Base-by-base conservation (phyloP, 2,329 filamentous ascomycete genomes). In the Aureobasidium sp. region DNA sequence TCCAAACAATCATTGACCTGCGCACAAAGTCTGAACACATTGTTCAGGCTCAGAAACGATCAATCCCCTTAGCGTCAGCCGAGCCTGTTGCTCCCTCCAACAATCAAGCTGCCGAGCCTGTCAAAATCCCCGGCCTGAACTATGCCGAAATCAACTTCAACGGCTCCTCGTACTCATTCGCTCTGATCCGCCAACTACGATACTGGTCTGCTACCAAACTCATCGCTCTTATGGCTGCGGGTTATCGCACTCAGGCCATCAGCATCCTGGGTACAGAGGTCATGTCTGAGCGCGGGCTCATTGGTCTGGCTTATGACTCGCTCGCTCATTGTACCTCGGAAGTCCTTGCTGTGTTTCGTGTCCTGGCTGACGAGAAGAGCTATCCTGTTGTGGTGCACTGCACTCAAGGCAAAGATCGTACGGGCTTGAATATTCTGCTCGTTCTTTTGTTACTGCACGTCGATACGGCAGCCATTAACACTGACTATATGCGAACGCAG, bases 321-420 rank as follows among this genome's bases (percentile, higher is more conserved):
- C 74, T 96, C 4, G 84, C 89, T 66, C 80, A 85, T 61, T 90
- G 87, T 58, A 83, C 81, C 0, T 72, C 75, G 0, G 87, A 90
- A 69, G 81, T 91, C 20, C 79, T 78, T 55, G 55, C 79, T 68
- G 75, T 82, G 31, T 81, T 86, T 41, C 74, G 76, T 8, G 72
- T 82, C 7, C 73, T 84, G 27, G 74, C 79, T 11, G 71, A 79
- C 1, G 71, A 77, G 2, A 67, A 72, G 0, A 79, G 79, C 17
- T 84, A 86, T 65, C 90, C 91, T 0, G 74, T 86, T 0, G 71
- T 96, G 8, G 76, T 94, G 2, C 90, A 96, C 73, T 96, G 91
- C 73, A 94, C 91, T 0, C 90, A 95, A 69, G 91, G 91, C 63
- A 96, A 96, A 72, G 91, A 96, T 70, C 83, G 91, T 2, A 91